Conservation (phyloP, 805 yeast genomes). For the Hanseniaspora lindneri region DNA sequence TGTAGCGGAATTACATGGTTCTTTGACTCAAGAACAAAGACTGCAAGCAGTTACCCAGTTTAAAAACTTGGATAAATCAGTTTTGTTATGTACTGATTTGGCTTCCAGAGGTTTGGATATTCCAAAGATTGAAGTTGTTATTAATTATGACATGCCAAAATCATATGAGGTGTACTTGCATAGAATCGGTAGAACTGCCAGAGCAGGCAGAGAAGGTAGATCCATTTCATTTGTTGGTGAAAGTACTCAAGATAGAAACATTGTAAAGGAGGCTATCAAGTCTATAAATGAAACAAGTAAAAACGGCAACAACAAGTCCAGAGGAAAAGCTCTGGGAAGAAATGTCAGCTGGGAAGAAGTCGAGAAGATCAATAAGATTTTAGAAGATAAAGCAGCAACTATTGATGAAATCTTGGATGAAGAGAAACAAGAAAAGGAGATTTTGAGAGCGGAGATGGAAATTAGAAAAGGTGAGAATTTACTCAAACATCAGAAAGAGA, state of each 20-base stretch:
- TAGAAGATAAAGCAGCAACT: slow-evolving; percentile 47
- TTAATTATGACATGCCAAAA: slow-evolving; percentile 94
- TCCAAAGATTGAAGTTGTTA: slow-evolving; percentile 89
- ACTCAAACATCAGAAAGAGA: slow-evolving; percentile 68
- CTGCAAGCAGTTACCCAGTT: slow-evolving; percentile 69
- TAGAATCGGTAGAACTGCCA: slow-evolving; percentile 98
- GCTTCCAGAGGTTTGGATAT: slow-evolving; percentile 99
- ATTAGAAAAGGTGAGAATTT: slow-evolving; percentile 73
- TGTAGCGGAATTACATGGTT: slow-evolving; percentile 73
- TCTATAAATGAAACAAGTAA: slow-evolving; percentile 37
- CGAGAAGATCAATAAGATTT: slow-evolving; percentile 49
- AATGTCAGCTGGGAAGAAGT: slow-evolving; percentile 83
- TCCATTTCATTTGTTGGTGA: slow-evolving; percentile 93
- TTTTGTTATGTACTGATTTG: slow-evolving; percentile 88
- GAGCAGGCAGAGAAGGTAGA: slow-evolving; percentile 95
- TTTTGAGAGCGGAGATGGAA: slow-evolving; percentile 83
- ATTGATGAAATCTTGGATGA: slow-evolving; percentile 72
- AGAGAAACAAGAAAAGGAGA: slow-evolving; percentile 79
- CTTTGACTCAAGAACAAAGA: slow-evolving; percentile 86
- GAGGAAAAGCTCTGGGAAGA: slow-evolving; percentile 68
- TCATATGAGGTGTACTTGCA: slow-evolving; percentile 83
- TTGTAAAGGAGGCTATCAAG: slow-evolving; percentile 83
- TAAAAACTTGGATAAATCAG: slow-evolving; percentile 71
- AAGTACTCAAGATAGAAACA: slow-evolving; percentile 67
- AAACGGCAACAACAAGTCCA: slow-evolving; percentile 24